phyloP scores from a whole-genome alignment of 1,284 basidiomycete genomes.

The Pyrrhoderma noxium region DNA sequence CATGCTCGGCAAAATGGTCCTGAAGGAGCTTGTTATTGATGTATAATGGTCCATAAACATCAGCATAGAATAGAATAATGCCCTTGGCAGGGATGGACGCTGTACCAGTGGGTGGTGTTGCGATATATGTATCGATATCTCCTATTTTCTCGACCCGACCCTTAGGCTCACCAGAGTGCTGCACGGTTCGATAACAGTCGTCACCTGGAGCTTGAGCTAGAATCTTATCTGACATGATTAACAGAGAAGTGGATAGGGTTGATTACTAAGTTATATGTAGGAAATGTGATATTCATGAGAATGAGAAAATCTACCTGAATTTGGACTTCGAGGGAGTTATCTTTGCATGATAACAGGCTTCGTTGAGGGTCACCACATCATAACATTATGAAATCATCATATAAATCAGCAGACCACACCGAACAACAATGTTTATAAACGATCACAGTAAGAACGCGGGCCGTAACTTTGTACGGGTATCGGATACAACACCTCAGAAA shows the following conservation, averaged over 20 bases:
- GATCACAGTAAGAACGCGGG: no score
- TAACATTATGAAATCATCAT: no score
- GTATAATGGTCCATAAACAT: constrained; percentile 40
- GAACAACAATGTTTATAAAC: no score
- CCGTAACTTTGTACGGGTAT: no score
- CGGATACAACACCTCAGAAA: no score
- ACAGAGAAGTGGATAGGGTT: not conserved
- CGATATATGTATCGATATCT: constrained; percentile 43
- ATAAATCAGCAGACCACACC: no score
- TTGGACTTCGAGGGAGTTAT: no score
- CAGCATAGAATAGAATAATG: constrained; percentile 43
- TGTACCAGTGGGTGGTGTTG: constrained; percentile 32
- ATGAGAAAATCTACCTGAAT: no score
- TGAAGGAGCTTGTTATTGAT: constrained; percentile 45
- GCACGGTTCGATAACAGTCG: constrained; percentile 41
- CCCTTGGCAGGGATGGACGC: constrained; percentile 25
- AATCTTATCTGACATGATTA: constrained; percentile 10
- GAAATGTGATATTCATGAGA: no score
- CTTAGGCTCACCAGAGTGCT: constrained; percentile 40
- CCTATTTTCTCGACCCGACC: constrained; percentile 39
- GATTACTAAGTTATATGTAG: constrained; percentile 9
- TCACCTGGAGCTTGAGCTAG: constrained; percentile 32
- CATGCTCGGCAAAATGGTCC: constrained; percentile 44
- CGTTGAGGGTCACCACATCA: no score
- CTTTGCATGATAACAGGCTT: no score